Conservation (phyloP, 306 rosid genomes). For the Begonia masoniana region DNA sequence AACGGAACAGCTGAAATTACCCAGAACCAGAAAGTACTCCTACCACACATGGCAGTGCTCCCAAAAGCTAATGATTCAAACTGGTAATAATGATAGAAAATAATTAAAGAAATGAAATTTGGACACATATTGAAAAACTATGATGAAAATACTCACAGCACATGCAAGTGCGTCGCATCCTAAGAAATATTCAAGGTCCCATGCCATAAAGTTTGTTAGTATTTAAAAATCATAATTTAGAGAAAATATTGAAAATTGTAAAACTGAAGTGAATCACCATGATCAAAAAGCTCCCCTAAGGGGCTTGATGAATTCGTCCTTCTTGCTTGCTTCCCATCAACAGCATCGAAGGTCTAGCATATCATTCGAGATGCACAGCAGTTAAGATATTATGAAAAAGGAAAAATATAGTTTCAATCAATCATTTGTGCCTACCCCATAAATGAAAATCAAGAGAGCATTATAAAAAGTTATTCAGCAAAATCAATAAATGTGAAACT, state of each 20-base stretch:
- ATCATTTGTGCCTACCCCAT: too few relatives aligned
- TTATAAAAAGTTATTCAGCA: too few relatives aligned
- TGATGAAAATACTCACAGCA: constrained; percentile 43
- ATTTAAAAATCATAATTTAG: too few relatives aligned
- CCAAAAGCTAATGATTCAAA: constrained; percentile 87
- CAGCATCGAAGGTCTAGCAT: constrained; percentile 88
- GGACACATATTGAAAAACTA: constrained; percentile 3
- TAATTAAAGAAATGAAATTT: neutral
- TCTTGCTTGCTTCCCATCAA: constrained; percentile 98
- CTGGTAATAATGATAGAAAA: constrained; percentile 27
- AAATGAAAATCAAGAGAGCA: too few relatives aligned
- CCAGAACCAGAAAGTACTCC: constrained; percentile 88
- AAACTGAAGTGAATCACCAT: constrained; percentile 38
- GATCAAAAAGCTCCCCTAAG: constrained; percentile 92
- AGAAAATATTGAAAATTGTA: too few relatives aligned
- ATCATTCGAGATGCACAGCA: too few relatives aligned
- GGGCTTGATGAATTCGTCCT: constrained; percentile 96
- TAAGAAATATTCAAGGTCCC: constrained; percentile 30
- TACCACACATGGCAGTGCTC: constrained; percentile 89
- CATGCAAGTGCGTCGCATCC: constrained; percentile 99
- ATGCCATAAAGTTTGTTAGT: too few relatives aligned
- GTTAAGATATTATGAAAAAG: too few relatives aligned
- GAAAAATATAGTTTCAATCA: too few relatives aligned
- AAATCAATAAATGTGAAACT: too few relatives aligned
- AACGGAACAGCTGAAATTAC: constrained; percentile 88